Evolutionary conservation across 345 rosid genomes (phyloP).

Genomic region (Ceriops zippeliana): DNA sequence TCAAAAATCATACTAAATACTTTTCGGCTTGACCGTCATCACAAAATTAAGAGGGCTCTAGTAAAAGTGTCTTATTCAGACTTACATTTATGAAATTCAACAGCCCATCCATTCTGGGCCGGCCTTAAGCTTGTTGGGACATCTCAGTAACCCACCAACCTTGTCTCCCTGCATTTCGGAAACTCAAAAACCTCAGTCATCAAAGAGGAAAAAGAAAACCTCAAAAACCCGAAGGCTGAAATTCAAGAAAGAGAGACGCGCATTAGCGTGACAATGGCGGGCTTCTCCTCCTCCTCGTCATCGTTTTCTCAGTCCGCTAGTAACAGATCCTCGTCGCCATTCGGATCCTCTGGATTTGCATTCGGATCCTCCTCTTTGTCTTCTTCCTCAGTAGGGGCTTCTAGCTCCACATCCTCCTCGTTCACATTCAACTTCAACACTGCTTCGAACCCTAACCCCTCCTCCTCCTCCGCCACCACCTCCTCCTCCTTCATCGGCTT

Average conservation of each 20-base stretch:
- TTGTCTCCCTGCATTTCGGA: no score
- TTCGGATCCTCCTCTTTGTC: slow-evolving; percentile 32
- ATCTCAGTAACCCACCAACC: no score
- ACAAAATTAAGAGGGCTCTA: no score
- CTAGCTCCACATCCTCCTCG: slow-evolving; percentile 19
- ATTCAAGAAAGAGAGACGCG: slow-evolving; percentile 9
- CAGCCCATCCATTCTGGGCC: no score
- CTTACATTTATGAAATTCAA: no score
- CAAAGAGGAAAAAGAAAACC: not conserved
- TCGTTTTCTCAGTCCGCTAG: slow-evolving; percentile 4
- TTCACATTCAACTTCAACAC: slow-evolving; percentile 15
- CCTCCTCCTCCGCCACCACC: slow-evolving; percentile 11
- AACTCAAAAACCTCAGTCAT: no score
- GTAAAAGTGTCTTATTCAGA: no score
- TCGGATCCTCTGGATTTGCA: slow-evolving; percentile 37
- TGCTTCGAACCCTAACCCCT: slow-evolving; percentile 9
- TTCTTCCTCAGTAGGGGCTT: slow-evolving; percentile 16
- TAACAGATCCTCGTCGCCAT: slow-evolving; percentile 22
- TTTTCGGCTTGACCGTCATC: no score
- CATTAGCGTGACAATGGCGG: slow-evolving; percentile 26
- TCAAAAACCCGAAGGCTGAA: not conserved
- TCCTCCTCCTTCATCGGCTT: slow-evolving; percentile 21
- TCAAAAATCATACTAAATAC: no score
- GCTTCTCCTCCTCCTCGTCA: slow-evolving; percentile 22
- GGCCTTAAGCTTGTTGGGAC: no score